These are phyloP conservation scores for Gynochthodes officinalis DNA, from an alignment of 257 asterid genomes.

Conservation along the genomic window DNA sequence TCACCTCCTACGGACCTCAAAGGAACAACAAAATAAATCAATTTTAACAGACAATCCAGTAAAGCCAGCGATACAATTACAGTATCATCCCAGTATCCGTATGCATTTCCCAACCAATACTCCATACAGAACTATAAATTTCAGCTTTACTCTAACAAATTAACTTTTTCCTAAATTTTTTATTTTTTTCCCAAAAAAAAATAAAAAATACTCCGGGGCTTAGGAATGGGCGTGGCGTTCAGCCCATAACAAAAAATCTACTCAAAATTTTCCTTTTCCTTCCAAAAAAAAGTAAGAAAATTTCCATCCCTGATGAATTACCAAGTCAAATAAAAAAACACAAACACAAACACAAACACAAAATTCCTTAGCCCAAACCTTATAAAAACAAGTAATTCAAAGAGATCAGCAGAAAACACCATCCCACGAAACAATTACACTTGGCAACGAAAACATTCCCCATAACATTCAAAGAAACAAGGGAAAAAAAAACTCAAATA, in stretches of 20 bases:
- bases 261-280: background rate
- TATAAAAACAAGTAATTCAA: background rate
- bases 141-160: background rate
- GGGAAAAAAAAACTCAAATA: background rate
- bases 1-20: slow-evolving; percentile 22
- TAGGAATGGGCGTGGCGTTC: no score
- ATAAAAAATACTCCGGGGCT: background rate
- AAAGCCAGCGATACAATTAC: slow-evolving; percentile 26
- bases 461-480: background rate
- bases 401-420: background rate
- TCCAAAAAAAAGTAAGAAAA: no score
- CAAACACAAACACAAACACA: background rate
- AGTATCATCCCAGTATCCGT: slow-evolving; percentile 30
- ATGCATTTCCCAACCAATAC: slow-evolving; percentile 23
- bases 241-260: background rate
- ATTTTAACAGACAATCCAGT: slow-evolving; percentile 21
- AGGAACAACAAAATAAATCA: slow-evolving; percentile 9
- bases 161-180: background rate
- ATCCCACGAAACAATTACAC: background rate
- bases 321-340: background rate
- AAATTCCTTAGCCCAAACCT: background rate
- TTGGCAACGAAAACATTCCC: background rate
- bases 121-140: background rate
- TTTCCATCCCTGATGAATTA: no score
- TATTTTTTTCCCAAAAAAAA: background rate